Percentiles rank a stretch among this genome's conserved stretches.
Conservation (phyloP, 306 rosid genomes). For the Dalbergia cochinchinensis region DNA sequence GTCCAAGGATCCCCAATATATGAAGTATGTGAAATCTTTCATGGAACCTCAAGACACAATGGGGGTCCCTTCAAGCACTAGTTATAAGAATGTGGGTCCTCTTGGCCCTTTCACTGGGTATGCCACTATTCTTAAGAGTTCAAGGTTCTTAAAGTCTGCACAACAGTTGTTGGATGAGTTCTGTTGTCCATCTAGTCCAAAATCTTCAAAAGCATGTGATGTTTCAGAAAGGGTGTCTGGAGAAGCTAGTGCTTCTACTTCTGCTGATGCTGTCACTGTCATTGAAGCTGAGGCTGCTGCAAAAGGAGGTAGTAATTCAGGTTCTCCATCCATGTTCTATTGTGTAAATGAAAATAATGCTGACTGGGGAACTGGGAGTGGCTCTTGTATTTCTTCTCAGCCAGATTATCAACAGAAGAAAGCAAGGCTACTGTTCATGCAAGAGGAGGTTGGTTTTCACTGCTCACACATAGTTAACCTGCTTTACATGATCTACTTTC, state of each 20-base stretch:
- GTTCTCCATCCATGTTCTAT: slow-evolving; percentile 62
- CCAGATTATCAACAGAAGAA: slow-evolving; percentile 80
- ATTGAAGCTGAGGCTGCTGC: slow-evolving; percentile 46
- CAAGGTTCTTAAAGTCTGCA: slow-evolving; percentile 80
- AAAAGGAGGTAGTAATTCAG: slow-evolving; percentile 50
- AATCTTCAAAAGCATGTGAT: slow-evolving; percentile 37
- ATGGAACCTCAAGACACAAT: slow-evolving; percentile 60
- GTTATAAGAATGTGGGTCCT: slow-evolving; percentile 74
- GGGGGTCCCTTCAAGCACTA: slow-evolving; percentile 51
- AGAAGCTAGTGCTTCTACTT: slow-evolving; percentile 50
- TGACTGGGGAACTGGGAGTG: slow-evolving; percentile 58
- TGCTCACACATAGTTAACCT: background rate
- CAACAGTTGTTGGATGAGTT: slow-evolving; percentile 76
- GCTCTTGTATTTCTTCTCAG: slow-evolving; percentile 53
- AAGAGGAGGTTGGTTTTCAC: slow-evolving; percentile 81
- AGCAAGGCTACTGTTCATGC: slow-evolving; percentile 83
- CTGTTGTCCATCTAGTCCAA: slow-evolving; percentile 51
- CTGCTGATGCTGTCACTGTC: slow-evolving; percentile 50
- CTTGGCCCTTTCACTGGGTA: slow-evolving; percentile 98
- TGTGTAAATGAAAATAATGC: slow-evolving; percentile 59
- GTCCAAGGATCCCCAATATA: slow-evolving; percentile 37
- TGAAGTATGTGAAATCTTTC: slow-evolving; percentile 37
- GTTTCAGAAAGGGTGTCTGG: slow-evolving; percentile 53
- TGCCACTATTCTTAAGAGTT: slow-evolving; percentile 82
- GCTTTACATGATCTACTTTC: slow-evolving; percentile 2